Base-by-base conservation (phyloP, 805 yeast genomes). In the Lipomyces sp. region DNA sequence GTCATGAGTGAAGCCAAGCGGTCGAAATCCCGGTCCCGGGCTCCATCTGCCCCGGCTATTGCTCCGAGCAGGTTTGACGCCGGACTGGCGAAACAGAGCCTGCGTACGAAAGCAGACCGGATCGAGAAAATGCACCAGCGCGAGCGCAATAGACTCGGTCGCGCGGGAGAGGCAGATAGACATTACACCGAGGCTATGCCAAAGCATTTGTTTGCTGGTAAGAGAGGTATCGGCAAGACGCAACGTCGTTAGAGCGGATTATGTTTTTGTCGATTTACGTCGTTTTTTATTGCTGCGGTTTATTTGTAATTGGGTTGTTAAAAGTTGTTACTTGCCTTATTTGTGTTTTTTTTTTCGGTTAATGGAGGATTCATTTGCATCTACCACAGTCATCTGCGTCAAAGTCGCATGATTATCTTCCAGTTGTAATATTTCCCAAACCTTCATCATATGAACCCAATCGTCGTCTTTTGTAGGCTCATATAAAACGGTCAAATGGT, bases 121-220 rank as follows among this genome's bases (percentile, higher is more conserved):
- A 82, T 92, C 80, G 89, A 86, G 76, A 93, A 92, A 83, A 79
- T 90, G 74, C 93, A 90, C 79, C 91, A 97, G 86, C 88, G 97
- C 81, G 96, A 90, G 77, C 87, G 98, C 82, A 91, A 93, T 81
- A 88, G 93, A 83, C 80, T 83, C 76, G 97, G 98, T 54, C 88
- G 96, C 80, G 90, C 87, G 72, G 97, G 98, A 82, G 99, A 95
- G 82, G 90, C 90, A 76, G 99, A 95, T 81, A 88, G 98, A 80
- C 97, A 92, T 78, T 83, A 86, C 65, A 85, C 92, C 63, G 95
- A 90, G 61, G 82, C 90, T 69, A 80, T 90, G 81, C 97, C 98
- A 71, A 94, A 93, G 83, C 99, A 95, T 81, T 84, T 95, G 85
- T 90, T 89, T 83, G 82, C 92, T 75, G 99, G 99, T 81, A 95